Conservation (phyloP, 2,329 filamentous ascomycete species). For the Fusarium setosum region DNA sequence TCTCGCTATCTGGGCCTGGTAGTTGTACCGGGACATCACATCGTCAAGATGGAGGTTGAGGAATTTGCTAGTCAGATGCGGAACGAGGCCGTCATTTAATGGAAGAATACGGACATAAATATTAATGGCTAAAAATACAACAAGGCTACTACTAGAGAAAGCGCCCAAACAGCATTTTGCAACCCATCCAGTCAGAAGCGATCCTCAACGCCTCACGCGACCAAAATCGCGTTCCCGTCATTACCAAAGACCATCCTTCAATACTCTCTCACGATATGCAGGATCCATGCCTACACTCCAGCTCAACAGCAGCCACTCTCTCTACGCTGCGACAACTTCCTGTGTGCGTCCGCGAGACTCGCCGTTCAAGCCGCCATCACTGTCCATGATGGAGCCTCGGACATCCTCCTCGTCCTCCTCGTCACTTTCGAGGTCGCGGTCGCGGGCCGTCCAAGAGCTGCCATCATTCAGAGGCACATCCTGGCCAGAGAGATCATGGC, state of each 20-base stretch:
- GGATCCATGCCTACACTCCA: constrained; percentile 11
- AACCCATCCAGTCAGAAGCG: constrained; percentile 30
- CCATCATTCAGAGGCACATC: constrained; percentile 82
- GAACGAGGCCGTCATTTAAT: constrained; percentile 24
- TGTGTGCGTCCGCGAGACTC: constrained; percentile 68
- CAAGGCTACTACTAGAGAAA: constrained; percentile 38
- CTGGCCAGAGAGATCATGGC: constrained; percentile 85
- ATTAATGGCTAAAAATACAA: constrained; percentile 45
- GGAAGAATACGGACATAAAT: constrained; percentile 27
- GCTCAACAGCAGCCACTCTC: constrained; percentile 10
- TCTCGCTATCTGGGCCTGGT: constrained; percentile 90
- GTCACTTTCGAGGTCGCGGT: constrained; percentile 71
- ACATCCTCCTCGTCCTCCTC: constrained; percentile 71
- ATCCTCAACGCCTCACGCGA: constrained; percentile 44
- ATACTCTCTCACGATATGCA: not conserved
- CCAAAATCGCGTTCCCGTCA: constrained; percentile 36
- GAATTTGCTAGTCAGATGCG: constrained; percentile 71
- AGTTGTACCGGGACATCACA: constrained; percentile 87
- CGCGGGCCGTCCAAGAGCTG: constrained; percentile 86
- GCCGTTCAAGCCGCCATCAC: constrained; percentile 64
- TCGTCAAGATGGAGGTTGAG: constrained; percentile 90
- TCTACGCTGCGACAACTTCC: constrained; percentile 60
- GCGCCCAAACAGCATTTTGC: constrained; percentile 40
- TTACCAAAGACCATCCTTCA: constrained; percentile 15
- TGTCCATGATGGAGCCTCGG: constrained; percentile 61